These are phyloP conservation scores for Dipteronia dyeriana DNA, from an alignment of 345 rosid genomes.

Conservation along the genomic window DNA sequence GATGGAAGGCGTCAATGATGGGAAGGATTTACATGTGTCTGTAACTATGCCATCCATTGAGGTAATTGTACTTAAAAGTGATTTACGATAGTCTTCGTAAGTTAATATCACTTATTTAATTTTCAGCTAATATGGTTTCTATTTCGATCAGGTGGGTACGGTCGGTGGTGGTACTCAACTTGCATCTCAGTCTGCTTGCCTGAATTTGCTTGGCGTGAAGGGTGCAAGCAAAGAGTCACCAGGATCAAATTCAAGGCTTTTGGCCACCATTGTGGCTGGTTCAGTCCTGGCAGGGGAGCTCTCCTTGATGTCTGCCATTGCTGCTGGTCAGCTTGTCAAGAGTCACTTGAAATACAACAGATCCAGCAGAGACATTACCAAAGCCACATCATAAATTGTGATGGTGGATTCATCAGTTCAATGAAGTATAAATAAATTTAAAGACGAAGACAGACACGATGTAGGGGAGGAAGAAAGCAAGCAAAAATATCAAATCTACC, in stretches of 20 bases:
- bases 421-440: conserved; percentile 10
- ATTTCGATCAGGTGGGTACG: conserved; percentile 64
- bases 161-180: conserved; percentile 94
- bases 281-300: conserved; percentile 83
- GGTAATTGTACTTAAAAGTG: conserved; percentile 32
- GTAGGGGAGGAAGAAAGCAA: background rate
- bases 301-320: conserved; percentile 85
- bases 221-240: conserved; percentile 70
- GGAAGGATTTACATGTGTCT: conserved; percentile 80
- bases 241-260: conserved; percentile 67
- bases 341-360: conserved; percentile 96
- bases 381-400: conserved; percentile 29
- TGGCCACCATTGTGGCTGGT: conserved; percentile 79
- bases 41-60: conserved; percentile 89
- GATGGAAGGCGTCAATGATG: conserved; percentile 85
- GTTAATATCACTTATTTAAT: background rate
- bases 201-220: conserved; percentile 76
- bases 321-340: conserved; percentile 82
- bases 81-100: background rate
- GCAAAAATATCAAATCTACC: background rate
- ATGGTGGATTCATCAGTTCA: conserved; percentile 1
- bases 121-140: background rate
- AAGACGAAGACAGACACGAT: background rate
- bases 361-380: conserved; percentile 67
- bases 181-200: conserved; percentile 83